Conservation (phyloP, 345 rosid species). For the Arabidopsis arenosa region DNA sequence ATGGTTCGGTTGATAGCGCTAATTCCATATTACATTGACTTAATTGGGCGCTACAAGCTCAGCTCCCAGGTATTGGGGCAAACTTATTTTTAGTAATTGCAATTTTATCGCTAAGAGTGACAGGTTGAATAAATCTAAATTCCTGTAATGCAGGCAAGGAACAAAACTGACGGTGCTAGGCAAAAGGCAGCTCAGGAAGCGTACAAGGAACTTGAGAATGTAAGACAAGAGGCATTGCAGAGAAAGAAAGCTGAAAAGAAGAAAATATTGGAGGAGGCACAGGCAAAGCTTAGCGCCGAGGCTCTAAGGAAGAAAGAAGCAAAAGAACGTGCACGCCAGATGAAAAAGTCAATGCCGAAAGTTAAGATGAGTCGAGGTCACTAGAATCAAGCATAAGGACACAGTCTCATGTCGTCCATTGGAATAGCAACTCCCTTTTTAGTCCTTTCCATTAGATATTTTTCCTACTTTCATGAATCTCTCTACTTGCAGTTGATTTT, state of each 20-base stretch:
- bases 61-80: constrained; percentile 75
- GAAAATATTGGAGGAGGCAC: constrained; percentile 82
- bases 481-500: constrained; percentile 21
- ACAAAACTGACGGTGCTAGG: constrained; percentile 84
- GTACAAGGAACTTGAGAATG: constrained; percentile 82
- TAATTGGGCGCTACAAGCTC: constrained; percentile 89
- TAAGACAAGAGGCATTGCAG: constrained; percentile 93
- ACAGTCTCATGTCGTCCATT: constrained; percentile 15
- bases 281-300: constrained; percentile 86
- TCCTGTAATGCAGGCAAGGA: constrained; percentile 61
- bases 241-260: constrained; percentile 84
- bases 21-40: constrained; percentile 90
- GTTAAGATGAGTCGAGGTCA: constrained; percentile 81
- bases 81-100: not conserved
- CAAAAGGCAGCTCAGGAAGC: constrained; percentile 89
- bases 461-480: constrained; percentile 10
- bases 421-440: constrained; percentile 28
- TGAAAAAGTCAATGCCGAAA: constrained; percentile 80
- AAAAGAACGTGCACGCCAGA: constrained; percentile 83
- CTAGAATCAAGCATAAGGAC: constrained; percentile 44
- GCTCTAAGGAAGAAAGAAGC: constrained; percentile 83
- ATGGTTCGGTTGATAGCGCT: constrained; percentile 83
- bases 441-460: constrained; percentile 18
- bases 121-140: not conserved
- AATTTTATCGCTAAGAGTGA: not conserved